Conservation (phyloP, 2,329 filamentous ascomycete species). For the Colletotrichum spinosum region DNA sequence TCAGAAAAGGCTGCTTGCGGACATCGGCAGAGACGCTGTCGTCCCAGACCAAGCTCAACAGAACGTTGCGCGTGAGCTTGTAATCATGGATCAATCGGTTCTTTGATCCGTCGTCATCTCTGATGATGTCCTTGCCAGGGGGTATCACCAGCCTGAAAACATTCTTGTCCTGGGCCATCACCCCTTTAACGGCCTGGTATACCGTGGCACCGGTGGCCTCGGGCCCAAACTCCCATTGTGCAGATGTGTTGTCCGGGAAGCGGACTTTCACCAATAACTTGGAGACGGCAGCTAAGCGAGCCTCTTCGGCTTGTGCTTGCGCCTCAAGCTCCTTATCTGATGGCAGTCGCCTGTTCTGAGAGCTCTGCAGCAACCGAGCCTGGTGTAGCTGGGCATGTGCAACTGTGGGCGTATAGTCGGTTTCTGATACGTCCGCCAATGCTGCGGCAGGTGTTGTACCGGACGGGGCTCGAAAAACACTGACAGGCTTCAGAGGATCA, state of each 20-base stretch:
- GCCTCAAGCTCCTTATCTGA: constrained; percentile 86
- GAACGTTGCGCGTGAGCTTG: constrained; percentile 75
- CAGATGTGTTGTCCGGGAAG: constrained; percentile 86
- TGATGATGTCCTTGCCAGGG: constrained; percentile 62
- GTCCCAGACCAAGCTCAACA: constrained; percentile 83
- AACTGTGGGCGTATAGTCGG: constrained; percentile 81
- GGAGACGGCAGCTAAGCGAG: constrained; percentile 73
- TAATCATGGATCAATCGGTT: constrained; percentile 78
- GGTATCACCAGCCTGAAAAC: constrained; percentile 79
- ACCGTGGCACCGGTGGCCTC: constrained; percentile 77
- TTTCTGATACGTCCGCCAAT: constrained; percentile 72
- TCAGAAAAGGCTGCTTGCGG: constrained; percentile 70
- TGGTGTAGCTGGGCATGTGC: constrained; percentile 83
- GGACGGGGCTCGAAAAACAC: constrained; percentile 82
- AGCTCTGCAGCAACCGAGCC: constrained; percentile 68
- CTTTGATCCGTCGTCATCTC: constrained; percentile 57
- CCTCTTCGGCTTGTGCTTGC: constrained; percentile 73
- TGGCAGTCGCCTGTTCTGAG: constrained; percentile 80
- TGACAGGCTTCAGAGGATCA: constrained; percentile 64
- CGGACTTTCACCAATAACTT: constrained; percentile 82
- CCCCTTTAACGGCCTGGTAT: constrained; percentile 78
- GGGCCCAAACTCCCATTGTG: constrained; percentile 77
- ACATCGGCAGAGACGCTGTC: constrained; percentile 68
- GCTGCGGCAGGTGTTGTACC: constrained; percentile 82
- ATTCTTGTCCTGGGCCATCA: constrained; percentile 74